Evolutionary conservation across 805 yeast species (phyloP).

Genomic region (Pichia insulana): DNA sequence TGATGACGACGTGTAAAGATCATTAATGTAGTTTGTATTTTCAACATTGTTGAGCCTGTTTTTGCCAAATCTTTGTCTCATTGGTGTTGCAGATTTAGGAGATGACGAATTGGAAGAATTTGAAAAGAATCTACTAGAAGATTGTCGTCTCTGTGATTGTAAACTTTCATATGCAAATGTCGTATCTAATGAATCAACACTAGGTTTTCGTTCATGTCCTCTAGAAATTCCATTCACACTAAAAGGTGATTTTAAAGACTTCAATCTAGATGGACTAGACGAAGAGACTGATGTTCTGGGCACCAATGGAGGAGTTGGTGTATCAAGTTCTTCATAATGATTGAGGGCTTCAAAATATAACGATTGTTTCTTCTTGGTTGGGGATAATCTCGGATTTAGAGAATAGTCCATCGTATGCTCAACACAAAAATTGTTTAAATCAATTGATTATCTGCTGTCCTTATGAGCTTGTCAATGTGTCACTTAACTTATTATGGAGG

Average conservation of each 20-base stretch:
- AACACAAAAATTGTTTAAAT: no score
- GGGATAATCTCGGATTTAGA: background rate
- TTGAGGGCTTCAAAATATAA: background rate
- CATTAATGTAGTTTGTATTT: slow-evolving; percentile 1
- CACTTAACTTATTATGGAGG: no score
- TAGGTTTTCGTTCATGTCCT: background rate
- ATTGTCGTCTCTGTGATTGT: background rate
- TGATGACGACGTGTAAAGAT: background rate
- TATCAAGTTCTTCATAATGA: no score
- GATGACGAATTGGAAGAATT: slow-evolving; percentile 4
- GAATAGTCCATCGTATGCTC: no score
- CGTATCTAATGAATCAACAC: background rate
- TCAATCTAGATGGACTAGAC: background rate
- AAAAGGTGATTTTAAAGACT: background rate
- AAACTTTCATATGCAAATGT: background rate
- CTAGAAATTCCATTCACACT: background rate
- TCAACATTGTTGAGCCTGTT: background rate
- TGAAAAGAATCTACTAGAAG: slow-evolving; percentile 2
- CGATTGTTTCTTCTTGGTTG: background rate
- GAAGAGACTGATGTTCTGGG: background rate
- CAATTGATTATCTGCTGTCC: no score
- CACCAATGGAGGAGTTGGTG: background rate
- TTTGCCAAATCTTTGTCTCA: slow-evolving; percentile 1
- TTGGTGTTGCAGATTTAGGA: slow-evolving; percentile 7
- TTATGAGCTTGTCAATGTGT: no score